phyloP scores from a whole-genome alignment of 371 early-diverging fungal genomes.

The Coemansia sp. region DNA sequence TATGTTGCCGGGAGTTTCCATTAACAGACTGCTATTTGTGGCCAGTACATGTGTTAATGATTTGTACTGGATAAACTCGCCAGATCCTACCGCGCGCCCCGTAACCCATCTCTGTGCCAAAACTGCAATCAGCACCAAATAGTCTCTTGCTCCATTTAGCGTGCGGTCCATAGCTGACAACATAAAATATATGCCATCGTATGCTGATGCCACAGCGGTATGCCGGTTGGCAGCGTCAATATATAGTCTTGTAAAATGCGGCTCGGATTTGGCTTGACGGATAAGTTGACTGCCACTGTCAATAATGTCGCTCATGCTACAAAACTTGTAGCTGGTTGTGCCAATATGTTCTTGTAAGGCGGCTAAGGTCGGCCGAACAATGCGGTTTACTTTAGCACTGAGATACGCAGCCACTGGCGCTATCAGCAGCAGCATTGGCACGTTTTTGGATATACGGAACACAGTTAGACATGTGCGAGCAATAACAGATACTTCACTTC shows the following conservation, averaged over 20 bases:
- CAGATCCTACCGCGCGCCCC: slow-evolving; percentile 2
- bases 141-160: slow-evolving; percentile 49
- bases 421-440: slow-evolving; percentile 20
- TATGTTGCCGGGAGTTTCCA: slow-evolving; percentile 11
- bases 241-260: slow-evolving; percentile 13
- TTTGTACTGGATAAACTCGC: slow-evolving; percentile 13
- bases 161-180: slow-evolving; percentile 39
- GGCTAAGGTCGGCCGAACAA: slow-evolving; percentile 1
- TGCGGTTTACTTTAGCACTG: neutral
- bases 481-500: neutral
- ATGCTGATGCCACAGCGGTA: slow-evolving; percentile 54
- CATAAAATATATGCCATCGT: slow-evolving; percentile 54
- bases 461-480: slow-evolving; percentile 7
- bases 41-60: slow-evolving; percentile 8
- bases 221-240: slow-evolving; percentile 54
- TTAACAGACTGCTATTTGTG: slow-evolving; percentile 45
- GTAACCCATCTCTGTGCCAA: slow-evolving; percentile 9
- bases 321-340: neutral
- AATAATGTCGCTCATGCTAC: slow-evolving; percentile 6
- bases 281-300: slow-evolving; percentile 11
- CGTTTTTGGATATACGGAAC: slow-evolving; percentile 15
- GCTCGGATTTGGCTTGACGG: slow-evolving; percentile 10
- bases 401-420: slow-evolving; percentile 17
- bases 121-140: slow-evolving; percentile 10
- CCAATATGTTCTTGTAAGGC: neutral